phyloP scores from a whole-genome alignment of 2,329 filamentous ascomycete genomes.

The Aureobasidium sp. region DNA sequence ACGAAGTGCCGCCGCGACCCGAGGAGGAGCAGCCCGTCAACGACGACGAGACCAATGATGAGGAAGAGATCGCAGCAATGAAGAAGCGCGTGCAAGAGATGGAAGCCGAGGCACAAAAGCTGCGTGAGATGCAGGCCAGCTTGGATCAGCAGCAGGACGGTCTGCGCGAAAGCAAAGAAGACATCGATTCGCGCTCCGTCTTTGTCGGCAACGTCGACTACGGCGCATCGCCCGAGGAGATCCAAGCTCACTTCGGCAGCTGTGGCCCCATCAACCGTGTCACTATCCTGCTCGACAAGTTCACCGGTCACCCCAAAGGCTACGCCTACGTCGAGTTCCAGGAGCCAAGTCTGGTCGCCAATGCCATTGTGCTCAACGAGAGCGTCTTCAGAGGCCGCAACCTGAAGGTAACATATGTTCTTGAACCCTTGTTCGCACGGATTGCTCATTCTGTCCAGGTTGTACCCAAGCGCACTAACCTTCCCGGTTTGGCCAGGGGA shows the following conservation, averaged over 20 bases:
- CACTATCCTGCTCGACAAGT: conserved; percentile 95
- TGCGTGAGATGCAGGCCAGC: conserved; percentile 48
- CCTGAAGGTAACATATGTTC: conserved; percentile 64
- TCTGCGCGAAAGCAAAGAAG: conserved; percentile 86
- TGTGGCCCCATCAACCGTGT: conserved; percentile 97
- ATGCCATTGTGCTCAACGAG: conserved; percentile 92
- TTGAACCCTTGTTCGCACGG: background rate
- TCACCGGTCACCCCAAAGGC: conserved; percentile 97
- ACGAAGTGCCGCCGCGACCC: conserved; percentile 20
- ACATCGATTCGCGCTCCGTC: conserved; percentile 88
- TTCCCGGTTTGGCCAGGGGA: conserved; percentile 87
- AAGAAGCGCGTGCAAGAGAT: conserved; percentile 48
- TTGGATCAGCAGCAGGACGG: conserved; percentile 80
- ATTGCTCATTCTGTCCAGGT: conserved; percentile 44
- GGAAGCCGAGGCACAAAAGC: conserved; percentile 49
- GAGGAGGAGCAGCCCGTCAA: conserved; percentile 22
- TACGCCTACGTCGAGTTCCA: conserved; percentile 99
- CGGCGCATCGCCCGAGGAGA: conserved; percentile 91
- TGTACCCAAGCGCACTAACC: conserved; percentile 88
- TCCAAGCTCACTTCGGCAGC: conserved; percentile 96
- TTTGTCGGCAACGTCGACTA: conserved; percentile 99
- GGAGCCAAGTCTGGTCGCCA: conserved; percentile 84
- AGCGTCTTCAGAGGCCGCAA: conserved; percentile 91
- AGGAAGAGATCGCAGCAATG: conserved; percentile 41
- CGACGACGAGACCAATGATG: conserved; percentile 26